These are phyloP conservation scores for Claviceps monticola DNA, from an alignment of 2,329 filamentous ascomycete species.

Conservation along the genomic window DNA sequence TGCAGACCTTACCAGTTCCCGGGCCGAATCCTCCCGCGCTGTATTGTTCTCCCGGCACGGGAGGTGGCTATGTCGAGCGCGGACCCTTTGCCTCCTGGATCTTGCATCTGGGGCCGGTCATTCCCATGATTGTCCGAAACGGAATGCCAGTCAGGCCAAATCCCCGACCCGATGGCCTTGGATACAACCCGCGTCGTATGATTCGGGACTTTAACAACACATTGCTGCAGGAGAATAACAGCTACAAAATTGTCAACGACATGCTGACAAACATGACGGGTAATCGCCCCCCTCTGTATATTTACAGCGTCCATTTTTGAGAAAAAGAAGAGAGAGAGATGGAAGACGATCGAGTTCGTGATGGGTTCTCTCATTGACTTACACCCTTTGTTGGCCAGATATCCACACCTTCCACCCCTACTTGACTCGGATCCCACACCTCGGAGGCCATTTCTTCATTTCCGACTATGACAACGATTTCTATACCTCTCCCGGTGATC, in stretches of 20 bases:
- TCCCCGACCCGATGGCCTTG: background rate
- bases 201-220: slow-evolving; percentile 1
- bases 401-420: slow-evolving; percentile 2
- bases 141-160: background rate
- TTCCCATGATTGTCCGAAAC: background rate
- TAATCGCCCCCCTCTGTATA: background rate
- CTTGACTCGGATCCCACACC: background rate
- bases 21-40: background rate
- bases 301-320: too few relatives aligned
- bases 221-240: background rate
- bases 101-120: slow-evolving; percentile 1
- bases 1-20: background rate
- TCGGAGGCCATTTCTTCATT: background rate
- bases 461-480: slow-evolving; percentile 3
- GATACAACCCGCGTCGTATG: slow-evolving; percentile 6
- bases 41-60: background rate
- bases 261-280: background rate
- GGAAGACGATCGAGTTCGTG: too few relatives aligned
- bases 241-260: background rate
- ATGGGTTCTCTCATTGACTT: background rate
- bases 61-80: slow-evolving; percentile 3
- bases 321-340: background rate
- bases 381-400: background rate
- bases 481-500: slow-evolving; percentile 3
- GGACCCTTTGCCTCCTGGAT: background rate